These are phyloP conservation scores for Rhodotorula toruloides DNA, from an alignment of 768 basidiomycete species.

Conservation along the genomic window DNA sequence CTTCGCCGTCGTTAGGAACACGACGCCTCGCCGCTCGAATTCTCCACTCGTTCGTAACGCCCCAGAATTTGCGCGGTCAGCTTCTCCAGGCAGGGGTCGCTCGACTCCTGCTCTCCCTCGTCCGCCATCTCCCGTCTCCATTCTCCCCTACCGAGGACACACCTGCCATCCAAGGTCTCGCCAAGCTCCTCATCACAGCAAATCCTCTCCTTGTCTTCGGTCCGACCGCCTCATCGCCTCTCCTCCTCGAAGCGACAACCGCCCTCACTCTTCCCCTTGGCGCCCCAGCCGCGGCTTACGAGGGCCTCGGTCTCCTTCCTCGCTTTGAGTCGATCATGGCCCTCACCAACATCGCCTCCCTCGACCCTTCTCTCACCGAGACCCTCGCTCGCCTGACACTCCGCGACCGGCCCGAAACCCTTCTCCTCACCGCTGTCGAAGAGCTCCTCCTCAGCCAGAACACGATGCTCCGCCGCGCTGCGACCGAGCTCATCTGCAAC, in stretches of 20 bases:
- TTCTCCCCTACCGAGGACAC: constrained; percentile 20
- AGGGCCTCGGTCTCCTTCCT: constrained; percentile 65
- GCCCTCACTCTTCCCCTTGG: constrained; percentile 67
- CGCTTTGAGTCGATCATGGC: constrained; percentile 93
- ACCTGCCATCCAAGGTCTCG: constrained; percentile 72
- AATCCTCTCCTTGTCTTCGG: constrained; percentile 88
- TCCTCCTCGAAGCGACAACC: constrained; percentile 66
- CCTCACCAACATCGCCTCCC: constrained; percentile 85
- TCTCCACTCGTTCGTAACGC: constrained; percentile 38
- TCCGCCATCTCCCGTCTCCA: constrained; percentile 13
- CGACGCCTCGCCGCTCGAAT: constrained; percentile 36
- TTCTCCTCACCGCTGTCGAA: constrained; percentile 61
- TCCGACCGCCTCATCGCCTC: constrained; percentile 65
- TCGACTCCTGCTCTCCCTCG: constrained; percentile 50
- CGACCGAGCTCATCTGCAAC: constrained; percentile 88
- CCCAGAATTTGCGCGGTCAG: constrained; percentile 24
- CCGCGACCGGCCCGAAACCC: constrained; percentile 43
- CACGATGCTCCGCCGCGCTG: constrained; percentile 71
- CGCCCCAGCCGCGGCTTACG: constrained; percentile 49
- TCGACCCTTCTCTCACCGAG: constrained; percentile 60
- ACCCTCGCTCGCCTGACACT: constrained; percentile 58
- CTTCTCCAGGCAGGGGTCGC: constrained; percentile 49
- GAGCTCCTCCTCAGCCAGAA: constrained; percentile 62
- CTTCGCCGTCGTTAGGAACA: constrained; percentile 12
- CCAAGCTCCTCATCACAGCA: constrained; percentile 87